Conservation (phyloP, 2,329 filamentous ascomycete species). For the Aspergillus eucalypticola region DNA sequence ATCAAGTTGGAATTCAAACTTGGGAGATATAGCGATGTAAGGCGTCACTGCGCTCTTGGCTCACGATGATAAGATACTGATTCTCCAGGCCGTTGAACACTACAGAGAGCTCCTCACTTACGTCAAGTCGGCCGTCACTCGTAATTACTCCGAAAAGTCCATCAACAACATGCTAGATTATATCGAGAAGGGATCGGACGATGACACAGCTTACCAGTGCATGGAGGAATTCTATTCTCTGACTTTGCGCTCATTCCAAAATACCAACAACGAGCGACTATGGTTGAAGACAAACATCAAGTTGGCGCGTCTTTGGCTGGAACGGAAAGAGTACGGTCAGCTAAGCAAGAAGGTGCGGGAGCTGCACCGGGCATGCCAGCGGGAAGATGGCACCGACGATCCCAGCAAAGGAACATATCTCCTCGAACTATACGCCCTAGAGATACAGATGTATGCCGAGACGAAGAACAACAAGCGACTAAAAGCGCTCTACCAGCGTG, state of each 20-base stretch:
- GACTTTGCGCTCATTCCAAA: slow-evolving; percentile 92
- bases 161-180: slow-evolving; percentile 99
- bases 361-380: slow-evolving; percentile 85
- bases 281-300: slow-evolving; percentile 99
- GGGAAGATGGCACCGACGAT: slow-evolving; percentile 76
- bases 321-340: slow-evolving; percentile 81
- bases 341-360: slow-evolving; percentile 83
- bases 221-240: slow-evolving; percentile 96
- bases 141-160: slow-evolving; percentile 98
- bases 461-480: slow-evolving; percentile 97
- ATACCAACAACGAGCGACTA: slow-evolving; percentile 92
- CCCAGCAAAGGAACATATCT: slow-evolving; percentile 95
- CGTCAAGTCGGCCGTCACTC: slow-evolving; percentile 92
- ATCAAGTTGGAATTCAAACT: slow-evolving; percentile 96
- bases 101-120: slow-evolving; percentile 95
- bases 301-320: slow-evolving; percentile 84
- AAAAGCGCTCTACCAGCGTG: slow-evolving; percentile 88
- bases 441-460: slow-evolving; percentile 98
- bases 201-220: slow-evolving; percentile 70
- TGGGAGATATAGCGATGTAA: slow-evolving; percentile 79
- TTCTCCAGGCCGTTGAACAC: slow-evolving; percentile 75
- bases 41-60: background rate
- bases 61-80: slow-evolving; percentile 7
- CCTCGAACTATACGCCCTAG: slow-evolving; percentile 90
- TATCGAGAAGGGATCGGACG: slow-evolving; percentile 86